A percentile compares a stretch with the other conserved stretches of the same genome.
These are phyloP conservation scores for Lolium multiflorum DNA, from an alignment of 176 grass and related monocot genomes.

Conservation along the genomic window DNA sequence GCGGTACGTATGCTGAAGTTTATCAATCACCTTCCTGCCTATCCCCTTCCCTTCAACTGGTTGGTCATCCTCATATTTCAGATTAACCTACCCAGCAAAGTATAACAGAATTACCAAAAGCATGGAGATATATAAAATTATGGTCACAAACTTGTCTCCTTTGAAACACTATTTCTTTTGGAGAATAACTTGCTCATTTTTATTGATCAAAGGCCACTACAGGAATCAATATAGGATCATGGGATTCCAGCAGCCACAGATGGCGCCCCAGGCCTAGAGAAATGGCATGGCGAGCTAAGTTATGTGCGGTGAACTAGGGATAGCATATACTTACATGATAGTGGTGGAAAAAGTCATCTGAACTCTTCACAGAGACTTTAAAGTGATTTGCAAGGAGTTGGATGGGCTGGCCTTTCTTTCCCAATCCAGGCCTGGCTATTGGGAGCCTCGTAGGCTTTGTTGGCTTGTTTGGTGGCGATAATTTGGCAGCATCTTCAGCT, in stretches of 20 bases:
- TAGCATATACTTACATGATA: constrained; percentile 63
- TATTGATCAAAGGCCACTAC: too few relatives aligned
- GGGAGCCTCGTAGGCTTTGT: constrained; percentile 56
- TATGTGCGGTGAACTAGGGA: neutral
- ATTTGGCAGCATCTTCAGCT: neutral
- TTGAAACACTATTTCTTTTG: neutral
- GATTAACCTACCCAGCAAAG: constrained; percentile 47
- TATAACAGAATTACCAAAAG: neutral
- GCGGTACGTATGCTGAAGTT: constrained; percentile 55
- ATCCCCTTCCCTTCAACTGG: constrained; percentile 70
- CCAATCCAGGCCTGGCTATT: constrained; percentile 62
- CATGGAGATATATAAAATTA: constrained; percentile 25
- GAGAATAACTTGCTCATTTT: too few relatives aligned
- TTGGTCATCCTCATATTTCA: constrained; percentile 70
- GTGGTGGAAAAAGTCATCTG: constrained; percentile 68
- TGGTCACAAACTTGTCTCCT: neutral
- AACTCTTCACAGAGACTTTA: constrained; percentile 58
- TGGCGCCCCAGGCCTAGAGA: too few relatives aligned
- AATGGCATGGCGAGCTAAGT: too few relatives aligned
- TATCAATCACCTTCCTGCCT: constrained; percentile 71
- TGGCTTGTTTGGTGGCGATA: neutral
- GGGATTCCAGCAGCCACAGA: too few relatives aligned
- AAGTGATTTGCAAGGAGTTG: constrained; percentile 74
- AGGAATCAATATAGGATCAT: too few relatives aligned
- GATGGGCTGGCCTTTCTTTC: constrained; percentile 47